phyloP scores from a whole-genome alignment of 1,284 basidiomycete genomes.

The Ustilago sp. region DNA sequence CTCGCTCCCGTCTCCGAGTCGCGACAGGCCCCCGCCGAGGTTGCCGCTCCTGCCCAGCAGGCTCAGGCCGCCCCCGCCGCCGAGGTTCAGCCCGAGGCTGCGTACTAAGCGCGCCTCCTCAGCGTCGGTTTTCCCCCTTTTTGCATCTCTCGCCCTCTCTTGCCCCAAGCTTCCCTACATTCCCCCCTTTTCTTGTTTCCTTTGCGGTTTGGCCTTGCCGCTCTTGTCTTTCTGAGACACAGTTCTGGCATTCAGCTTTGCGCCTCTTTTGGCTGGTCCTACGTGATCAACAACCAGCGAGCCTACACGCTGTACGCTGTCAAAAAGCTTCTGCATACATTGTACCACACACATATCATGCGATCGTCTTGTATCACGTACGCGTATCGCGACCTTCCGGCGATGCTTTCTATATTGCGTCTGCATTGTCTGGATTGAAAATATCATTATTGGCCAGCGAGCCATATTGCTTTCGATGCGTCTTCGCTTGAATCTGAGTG shows the following conservation, averaged over 20 bases:
- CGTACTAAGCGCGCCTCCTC: slow-evolving; percentile 45
- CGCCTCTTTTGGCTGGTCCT: slow-evolving; percentile 19
- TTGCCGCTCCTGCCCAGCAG: slow-evolving; percentile 42
- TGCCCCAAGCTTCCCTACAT: slow-evolving; percentile 43
- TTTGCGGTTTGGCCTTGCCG: slow-evolving; percentile 13
- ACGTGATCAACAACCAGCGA: slow-evolving; percentile 23
- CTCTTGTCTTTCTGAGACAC: not conserved
- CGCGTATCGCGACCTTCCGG: slow-evolving; percentile 22
- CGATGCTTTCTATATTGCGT: slow-evolving; percentile 2
- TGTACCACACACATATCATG: slow-evolving; percentile 14
- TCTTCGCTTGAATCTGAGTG: not conserved
- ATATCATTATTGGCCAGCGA: slow-evolving; percentile 36
- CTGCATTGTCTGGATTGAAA: slow-evolving; percentile 17
- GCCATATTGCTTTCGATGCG: slow-evolving; percentile 25
- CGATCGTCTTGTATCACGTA: slow-evolving; percentile 10
- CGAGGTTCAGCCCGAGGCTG: slow-evolving; percentile 59
- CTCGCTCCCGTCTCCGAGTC: slow-evolving; percentile 67
- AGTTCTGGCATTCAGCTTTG: not conserved
- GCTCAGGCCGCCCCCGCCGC: slow-evolving; percentile 51
- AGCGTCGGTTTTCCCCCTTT: slow-evolving; percentile 22
- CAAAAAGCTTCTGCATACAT: slow-evolving; percentile 15
- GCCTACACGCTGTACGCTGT: slow-evolving; percentile 16
- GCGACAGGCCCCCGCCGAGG: slow-evolving; percentile 57
- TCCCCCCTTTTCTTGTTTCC: slow-evolving; percentile 47
- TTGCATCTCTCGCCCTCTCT: slow-evolving; percentile 49